Conservation (phyloP, 2,329 filamentous ascomycete species). For the Chaetothyriales sp. region DNA sequence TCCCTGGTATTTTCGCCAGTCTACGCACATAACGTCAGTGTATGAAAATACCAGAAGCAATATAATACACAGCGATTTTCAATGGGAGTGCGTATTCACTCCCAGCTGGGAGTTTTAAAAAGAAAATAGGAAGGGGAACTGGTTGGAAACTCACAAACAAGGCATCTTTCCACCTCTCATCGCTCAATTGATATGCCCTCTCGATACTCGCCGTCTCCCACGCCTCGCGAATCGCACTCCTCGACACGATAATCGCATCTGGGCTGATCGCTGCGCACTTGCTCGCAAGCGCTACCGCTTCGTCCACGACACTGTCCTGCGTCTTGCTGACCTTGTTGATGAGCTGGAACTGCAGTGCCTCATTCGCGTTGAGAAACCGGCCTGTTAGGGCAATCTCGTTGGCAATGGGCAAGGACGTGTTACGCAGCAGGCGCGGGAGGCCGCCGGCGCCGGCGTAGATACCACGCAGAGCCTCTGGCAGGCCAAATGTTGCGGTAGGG, state of each 20-base stretch:
- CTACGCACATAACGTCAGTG: not conserved
- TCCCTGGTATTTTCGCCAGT: conserved; percentile 54
- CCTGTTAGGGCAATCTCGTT: conserved; percentile 59
- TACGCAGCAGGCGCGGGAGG: conserved; percentile 51
- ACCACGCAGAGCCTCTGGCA: conserved; percentile 59
- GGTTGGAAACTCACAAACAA: conserved; percentile 5
- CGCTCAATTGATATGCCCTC: conserved; percentile 40
- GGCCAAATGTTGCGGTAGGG: conserved; percentile 45
- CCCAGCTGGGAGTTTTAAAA: not conserved
- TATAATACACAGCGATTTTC: too few relatives aligned
- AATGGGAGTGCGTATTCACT: too few relatives aligned
- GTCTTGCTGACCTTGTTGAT: conserved; percentile 34
- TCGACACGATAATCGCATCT: conserved; percentile 60
- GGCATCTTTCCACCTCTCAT: conserved; percentile 12
- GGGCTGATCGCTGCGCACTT: conserved; percentile 55
- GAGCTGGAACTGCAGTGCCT: conserved; percentile 53
- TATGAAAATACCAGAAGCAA: too few relatives aligned
- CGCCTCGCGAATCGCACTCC: conserved; percentile 56
- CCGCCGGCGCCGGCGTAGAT: conserved; percentile 60
- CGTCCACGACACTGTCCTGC: conserved; percentile 17
- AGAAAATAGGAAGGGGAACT: not conserved
- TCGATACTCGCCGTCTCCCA: conserved; percentile 58
- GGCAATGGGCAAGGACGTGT: conserved; percentile 55
- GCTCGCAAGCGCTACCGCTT: conserved; percentile 36
- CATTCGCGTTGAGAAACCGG: conserved; percentile 42